Base-by-base conservation (phyloP, 2,329 filamentous ascomycete genomes). In the Neopestalotiopsis sp. region DNA sequence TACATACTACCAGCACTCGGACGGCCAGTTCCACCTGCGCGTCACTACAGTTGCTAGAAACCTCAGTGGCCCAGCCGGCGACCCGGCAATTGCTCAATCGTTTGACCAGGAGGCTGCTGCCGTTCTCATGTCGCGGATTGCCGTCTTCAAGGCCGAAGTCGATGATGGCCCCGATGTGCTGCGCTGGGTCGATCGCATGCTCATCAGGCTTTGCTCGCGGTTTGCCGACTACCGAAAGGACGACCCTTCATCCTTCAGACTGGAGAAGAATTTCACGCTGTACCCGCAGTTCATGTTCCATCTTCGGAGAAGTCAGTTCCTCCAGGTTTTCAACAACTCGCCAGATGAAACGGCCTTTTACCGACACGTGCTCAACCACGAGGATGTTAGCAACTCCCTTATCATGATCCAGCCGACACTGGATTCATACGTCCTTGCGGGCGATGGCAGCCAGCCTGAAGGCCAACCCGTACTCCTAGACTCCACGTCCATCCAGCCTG, bases 271-370 rank as follows among this genome's bases (percentile, higher is more conserved):
- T 85, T 99, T 99, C 78, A 98, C 95, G 0, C 88, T 99, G 17
- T 99, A 99, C 78, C 96, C 96, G 32, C 96, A 99, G 80, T 99
- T 99, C 84, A 99, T 99, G 96, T 99, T 99, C 87, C 96, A 99
- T 81, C 88, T 99, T 70, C 92, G 96, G 75, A 90, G 96, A 81
- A 97, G 94, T 82, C 96, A 98, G 81, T 99, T 99, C 85, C 83
- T 99, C 72, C 96, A 99, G 78, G 95, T 99, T 68, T 99, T 99
- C 89, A 99, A 99, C 86, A 99, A 98, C 81, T 98, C 95, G 0
- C 96, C 96, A 7, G 96, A 99, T 76, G 96, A 99, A 82, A 99
- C 96, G 30, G 96, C 96, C n/a, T 99, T 99, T 82, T 97, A 98
- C 80, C 90, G 96, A 70, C 96, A 99, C 78, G 94, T 99, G 3